Conservation (phyloP, 768 basidiomycete species). For the Leccinum barrowsii region DNA sequence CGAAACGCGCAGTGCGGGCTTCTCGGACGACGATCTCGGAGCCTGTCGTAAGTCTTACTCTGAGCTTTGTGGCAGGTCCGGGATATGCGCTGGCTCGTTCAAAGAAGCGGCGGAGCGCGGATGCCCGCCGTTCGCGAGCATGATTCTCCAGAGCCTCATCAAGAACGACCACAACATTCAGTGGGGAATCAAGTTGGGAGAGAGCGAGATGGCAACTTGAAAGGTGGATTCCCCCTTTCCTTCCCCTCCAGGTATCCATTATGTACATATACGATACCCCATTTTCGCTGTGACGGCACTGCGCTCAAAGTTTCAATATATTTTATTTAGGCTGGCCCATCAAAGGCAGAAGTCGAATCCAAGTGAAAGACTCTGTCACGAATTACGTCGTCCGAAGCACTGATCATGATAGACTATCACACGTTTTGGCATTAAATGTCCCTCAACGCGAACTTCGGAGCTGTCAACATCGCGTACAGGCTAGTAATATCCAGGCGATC, state of each 20-base stretch:
- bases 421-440: constrained; percentile 9
- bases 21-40: constrained; percentile 2
- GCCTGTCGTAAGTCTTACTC: not conserved
- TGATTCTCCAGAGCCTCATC: not conserved
- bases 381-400: constrained; percentile 7
- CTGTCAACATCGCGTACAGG: constrained; percentile 3
- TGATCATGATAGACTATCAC: not conserved
- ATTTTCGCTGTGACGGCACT: not conserved
- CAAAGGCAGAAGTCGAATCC: constrained; percentile 6
- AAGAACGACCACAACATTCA: not conserved
- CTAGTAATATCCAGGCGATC: not conserved
- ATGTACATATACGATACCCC: not conserved
- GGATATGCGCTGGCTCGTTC: not conserved
- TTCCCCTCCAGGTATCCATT: constrained; percentile 4
- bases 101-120: not conserved
- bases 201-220: not conserved
- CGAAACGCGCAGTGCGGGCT: constrained; percentile 6
- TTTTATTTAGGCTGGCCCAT: constrained; percentile 1
- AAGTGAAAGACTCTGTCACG: constrained; percentile 1
- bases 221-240: not conserved
- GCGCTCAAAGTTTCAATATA: not conserved
- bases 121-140: not conserved
- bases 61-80: constrained; percentile 1
- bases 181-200: constrained; percentile 7
- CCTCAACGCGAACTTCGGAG: constrained; percentile 3